phyloP scores from a whole-genome alignment of 176 grass and related monocot genomes.

The Musa acuminata region DNA sequence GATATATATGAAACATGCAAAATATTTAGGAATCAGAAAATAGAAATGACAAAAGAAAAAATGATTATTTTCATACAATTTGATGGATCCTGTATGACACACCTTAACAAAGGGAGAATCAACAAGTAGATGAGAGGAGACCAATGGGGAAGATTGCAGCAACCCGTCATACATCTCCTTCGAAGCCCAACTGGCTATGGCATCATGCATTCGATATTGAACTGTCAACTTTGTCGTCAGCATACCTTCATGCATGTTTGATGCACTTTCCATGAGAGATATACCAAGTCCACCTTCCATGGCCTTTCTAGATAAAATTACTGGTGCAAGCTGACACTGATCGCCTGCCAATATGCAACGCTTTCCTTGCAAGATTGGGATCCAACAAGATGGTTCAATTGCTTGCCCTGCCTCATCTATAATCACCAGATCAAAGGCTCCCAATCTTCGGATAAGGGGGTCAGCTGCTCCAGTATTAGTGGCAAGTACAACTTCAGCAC shows the following conservation, averaged over 20 bases:
- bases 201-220: conserved; percentile 91
- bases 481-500: conserved; percentile 66
- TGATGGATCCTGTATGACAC: conserved; percentile 11
- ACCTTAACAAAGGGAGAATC: conserved; percentile 92
- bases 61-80: neutral
- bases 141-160: conserved; percentile 53
- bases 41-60: neutral
- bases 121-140: conserved; percentile 80
- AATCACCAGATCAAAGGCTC: conserved; percentile 77
- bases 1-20: neutral
- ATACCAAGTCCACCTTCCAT: conserved; percentile 82
- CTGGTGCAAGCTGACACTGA: conserved; percentile 79
- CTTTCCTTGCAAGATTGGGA: conserved; percentile 89
- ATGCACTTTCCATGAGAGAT: conserved; percentile 88
- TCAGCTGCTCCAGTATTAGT: conserved; percentile 82
- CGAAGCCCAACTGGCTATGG: conserved; percentile 92
- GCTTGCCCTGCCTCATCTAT: conserved; percentile 87
- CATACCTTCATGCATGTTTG: conserved; percentile 54
- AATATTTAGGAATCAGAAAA: neutral
- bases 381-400: conserved; percentile 89
- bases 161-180: conserved; percentile 87
- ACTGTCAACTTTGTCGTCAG: conserved; percentile 51
- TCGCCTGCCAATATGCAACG: conserved; percentile 76
- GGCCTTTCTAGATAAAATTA: conserved; percentile 73
- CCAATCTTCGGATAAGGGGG: conserved; percentile 58